Evolutionary conservation across 805 yeast species (phyloP), one percentile per base, ranked within the genome.

Genomic region (Cyberlindnera misumaiensis): DNA sequence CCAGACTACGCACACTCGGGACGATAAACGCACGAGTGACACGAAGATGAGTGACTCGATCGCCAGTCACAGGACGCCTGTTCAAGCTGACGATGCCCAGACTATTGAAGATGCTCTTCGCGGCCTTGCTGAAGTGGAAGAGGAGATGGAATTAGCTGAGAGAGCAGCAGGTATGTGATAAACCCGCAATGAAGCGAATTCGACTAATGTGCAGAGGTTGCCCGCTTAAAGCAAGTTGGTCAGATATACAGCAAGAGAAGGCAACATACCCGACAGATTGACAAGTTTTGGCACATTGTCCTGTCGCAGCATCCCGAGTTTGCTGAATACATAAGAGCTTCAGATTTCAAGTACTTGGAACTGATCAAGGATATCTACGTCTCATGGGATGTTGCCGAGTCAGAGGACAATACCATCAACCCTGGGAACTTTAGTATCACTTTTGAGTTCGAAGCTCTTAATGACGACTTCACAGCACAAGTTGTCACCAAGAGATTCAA

Each of bases 241-340:
- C 73, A 77, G 14, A 65, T 84, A 7, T 86, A 76, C 53, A 64
- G 55, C 5, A 60, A 70, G 41, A 67, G 97, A 48, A 68, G 84
- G 17, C 64, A 51, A 6, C 60, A 72, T n/a, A 65, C 80, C 12
- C 40, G 49, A 4, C 56, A 67, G 4, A 73, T 88, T 31, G 87
- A 89, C 2, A 74, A 75, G 46, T 88, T 90, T 59, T 90, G 97
- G 97, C 81, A 83, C 51, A 73, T 82, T 38, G 95, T 84, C 0
- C 61, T 90, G 10, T 87, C 89, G 2, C 86, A 84, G 53, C 83
- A 83, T 51, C 82, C 83, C 36, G 96, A 85, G 47, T 83, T 90
- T 55, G 81, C 84, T 12, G 95, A 88, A 45, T 86, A 75, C 56
- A 65, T 89, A 14, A 70, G 77, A 24, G 76, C 81, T 2, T 84